phyloP scores from a whole-genome alignment of 108 stramenopile genomes.

The Fragilaria crotonensis region DNA sequence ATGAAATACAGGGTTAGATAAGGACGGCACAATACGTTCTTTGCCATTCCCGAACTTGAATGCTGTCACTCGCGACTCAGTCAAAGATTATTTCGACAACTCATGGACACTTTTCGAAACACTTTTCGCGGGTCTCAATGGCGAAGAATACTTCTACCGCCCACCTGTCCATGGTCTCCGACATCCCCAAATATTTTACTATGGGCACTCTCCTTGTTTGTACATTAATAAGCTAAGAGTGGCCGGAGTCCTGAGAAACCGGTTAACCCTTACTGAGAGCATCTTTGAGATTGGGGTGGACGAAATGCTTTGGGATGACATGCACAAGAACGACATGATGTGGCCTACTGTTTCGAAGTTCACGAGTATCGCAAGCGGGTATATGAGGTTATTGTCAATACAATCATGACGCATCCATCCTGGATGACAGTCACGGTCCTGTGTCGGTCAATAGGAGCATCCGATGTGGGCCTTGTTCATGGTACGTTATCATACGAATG shows the following conservation, averaged over 20 bases:
- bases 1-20: conserved; percentile 32
- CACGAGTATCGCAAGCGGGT: conserved; percentile 77
- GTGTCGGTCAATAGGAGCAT: conserved; percentile 53
- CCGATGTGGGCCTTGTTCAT: conserved; percentile 90
- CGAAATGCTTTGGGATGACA: conserved; percentile 96
- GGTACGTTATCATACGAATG: no score
- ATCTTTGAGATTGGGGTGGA: conserved; percentile 94
- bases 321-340: conserved; percentile 83
- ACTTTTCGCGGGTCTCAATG: conserved; percentile 83
- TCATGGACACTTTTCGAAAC: conserved; percentile 88
- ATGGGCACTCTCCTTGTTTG: conserved; percentile 87
- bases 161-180: conserved; percentile 82
- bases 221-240: conserved; percentile 92
- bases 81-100: conserved; percentile 88
- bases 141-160: conserved; percentile 84
- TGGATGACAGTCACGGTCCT: conserved; percentile 47
- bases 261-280: conserved; percentile 75
- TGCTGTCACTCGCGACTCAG: conserved; percentile 58
- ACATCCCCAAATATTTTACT: conserved; percentile 92
- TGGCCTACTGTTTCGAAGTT: conserved; percentile 91
- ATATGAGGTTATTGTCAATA: conserved; percentile 59
- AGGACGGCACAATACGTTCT: conserved; percentile 45
- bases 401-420: conserved; percentile 71
- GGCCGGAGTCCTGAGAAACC: conserved; percentile 66
- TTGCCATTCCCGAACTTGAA: conserved; percentile 63